Percentiles rank a stretch among this genome's conserved stretches.
phyloP scores from a whole-genome alignment of 202 grass and related monocot genomes.

The Thinopyrum obtusiflorum region DNA sequence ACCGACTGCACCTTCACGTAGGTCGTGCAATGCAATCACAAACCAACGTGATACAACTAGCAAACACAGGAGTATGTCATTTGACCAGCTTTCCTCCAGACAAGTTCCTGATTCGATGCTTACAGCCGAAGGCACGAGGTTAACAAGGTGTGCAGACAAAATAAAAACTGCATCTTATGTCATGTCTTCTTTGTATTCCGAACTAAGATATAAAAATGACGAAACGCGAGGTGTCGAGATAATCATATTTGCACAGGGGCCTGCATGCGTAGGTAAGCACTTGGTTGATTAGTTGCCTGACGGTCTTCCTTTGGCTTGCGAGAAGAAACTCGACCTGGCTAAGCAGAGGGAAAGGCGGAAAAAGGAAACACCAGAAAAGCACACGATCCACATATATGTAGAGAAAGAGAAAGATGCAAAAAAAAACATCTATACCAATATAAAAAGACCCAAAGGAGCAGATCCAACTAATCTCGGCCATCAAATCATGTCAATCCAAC shows the following conservation, averaged over 20 bases:
- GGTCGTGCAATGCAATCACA: too few relatives aligned
- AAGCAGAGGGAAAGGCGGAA: slow-evolving; percentile 23
- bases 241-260: background rate
- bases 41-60: too few relatives aligned
- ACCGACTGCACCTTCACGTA: too few relatives aligned
- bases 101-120: slow-evolving; percentile 9
- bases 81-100: background rate
- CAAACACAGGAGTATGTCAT: too few relatives aligned
- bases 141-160: background rate
- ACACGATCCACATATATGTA: too few relatives aligned
- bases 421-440: too few relatives aligned
- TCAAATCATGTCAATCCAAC: too few relatives aligned
- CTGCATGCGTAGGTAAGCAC: background rate
- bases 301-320: background rate
- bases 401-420: too few relatives aligned
- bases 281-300: background rate
- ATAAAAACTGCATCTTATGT: background rate
- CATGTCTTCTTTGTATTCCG: background rate
- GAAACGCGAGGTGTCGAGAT: background rate
- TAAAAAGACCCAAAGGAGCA: too few relatives aligned
- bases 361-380: background rate
- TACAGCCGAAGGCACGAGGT: background rate
- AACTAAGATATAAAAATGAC: background rate
- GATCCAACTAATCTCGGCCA: too few relatives aligned
- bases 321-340: background rate